A percentile compares a stretch with the other conserved stretches of the same genome.
phyloP scores from a whole-genome alignment of 2,329 filamentous ascomycete species.

The Microdochium bolleyi region DNA sequence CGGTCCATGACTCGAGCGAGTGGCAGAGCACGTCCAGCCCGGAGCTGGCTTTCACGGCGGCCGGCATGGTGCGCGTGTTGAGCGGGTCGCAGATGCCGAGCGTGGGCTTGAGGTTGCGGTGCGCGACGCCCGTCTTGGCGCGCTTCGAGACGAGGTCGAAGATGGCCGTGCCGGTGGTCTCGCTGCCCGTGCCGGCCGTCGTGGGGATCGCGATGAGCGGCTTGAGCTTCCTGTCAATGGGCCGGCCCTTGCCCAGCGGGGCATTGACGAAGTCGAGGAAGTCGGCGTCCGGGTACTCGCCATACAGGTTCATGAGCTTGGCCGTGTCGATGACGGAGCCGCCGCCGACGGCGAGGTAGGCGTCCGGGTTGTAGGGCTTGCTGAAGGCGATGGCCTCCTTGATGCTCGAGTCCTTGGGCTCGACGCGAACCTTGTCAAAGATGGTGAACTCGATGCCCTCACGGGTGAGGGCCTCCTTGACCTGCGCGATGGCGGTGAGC shows the following conservation, averaged over 20 bases:
- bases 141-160: constrained; percentile 87
- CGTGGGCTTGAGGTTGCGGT: constrained; percentile 90
- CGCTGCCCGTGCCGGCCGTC: constrained; percentile 79
- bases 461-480: constrained; percentile 66
- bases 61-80: constrained; percentile 94
- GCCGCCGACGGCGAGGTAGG: constrained; percentile 84
- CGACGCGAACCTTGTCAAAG: constrained; percentile 72
- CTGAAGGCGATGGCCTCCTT: constrained; percentile 83
- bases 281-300: constrained; percentile 80
- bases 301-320: constrained; percentile 97
- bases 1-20: constrained; percentile 92
- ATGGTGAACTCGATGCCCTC: constrained; percentile 78
- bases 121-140: constrained; percentile 92
- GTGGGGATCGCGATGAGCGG: constrained; percentile 80
- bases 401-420: constrained; percentile 85
- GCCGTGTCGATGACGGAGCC: constrained; percentile 97
- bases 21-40: constrained; percentile 95
- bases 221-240: constrained; percentile 61
- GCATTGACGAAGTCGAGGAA: constrained; percentile 98
- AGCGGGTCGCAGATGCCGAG: constrained; percentile 79
- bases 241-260: constrained; percentile 75
- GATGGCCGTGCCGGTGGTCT: constrained; percentile 96
- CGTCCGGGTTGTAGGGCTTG: constrained; percentile 74
- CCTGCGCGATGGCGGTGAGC: constrained; percentile 84
- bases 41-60: constrained; percentile 83